Conservation (phyloP, 129 eudicot species). For the Apium graveolens region DNA sequence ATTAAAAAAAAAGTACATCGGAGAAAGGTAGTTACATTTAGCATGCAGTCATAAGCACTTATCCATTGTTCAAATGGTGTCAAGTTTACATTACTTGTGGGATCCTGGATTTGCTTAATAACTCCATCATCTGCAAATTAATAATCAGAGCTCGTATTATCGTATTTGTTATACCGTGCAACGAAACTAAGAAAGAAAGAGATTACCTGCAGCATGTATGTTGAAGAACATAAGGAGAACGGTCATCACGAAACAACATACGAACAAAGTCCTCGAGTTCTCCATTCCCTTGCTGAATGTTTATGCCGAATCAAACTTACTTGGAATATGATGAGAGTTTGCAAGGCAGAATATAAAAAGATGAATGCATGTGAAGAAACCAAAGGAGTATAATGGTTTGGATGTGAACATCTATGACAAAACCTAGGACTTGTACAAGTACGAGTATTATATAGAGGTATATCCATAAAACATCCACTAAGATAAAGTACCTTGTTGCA, state of each 20-base stretch:
- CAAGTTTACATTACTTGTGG: constrained; percentile 17
- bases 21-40: constrained; percentile 9
- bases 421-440: neutral
- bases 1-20: neutral
- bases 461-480: neutral
- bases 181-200: constrained; percentile 10
- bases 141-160: neutral
- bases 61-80: constrained; percentile 14
- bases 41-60: constrained; percentile 16
- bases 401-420: neutral
- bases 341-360: constrained; percentile 6
- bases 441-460: constrained; percentile 1
- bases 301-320: neutral
- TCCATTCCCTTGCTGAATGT: constrained; percentile 6
- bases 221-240: constrained; percentile 5
- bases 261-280: neutral
- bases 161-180: no score
- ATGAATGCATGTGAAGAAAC: constrained; percentile 12
- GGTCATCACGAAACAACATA: constrained; percentile 4
- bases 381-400: neutral
- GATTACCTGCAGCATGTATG: constrained; percentile 20
- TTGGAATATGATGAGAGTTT: neutral
- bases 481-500: neutral
- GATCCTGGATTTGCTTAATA: constrained; percentile 17
- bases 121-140: constrained; percentile 8